Base-by-base conservation (phyloP, 176 grass and related monocot species). In the Oryza coarctata region DNA sequence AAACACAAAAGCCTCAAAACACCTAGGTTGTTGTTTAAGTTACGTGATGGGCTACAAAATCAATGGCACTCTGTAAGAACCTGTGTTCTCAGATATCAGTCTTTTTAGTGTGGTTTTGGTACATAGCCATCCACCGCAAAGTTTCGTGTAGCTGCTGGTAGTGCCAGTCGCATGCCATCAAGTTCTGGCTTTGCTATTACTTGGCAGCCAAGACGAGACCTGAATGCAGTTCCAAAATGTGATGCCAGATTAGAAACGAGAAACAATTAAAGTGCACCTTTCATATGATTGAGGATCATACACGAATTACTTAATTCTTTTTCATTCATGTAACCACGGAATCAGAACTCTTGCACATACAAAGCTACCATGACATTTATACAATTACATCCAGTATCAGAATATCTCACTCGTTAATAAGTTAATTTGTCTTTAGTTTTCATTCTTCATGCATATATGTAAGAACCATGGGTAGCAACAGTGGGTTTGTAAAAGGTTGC, bases 131-230 rank as follows among this genome's bases (percentile, higher is more conserved):
- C 94, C 26, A 97, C 91, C 0, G 94, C 92, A 15, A 97, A 97
- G 84, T 97, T 97, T 3, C 93, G 72, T 7, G 93, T 95, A 12
- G 96, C 96, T 31, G 87, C 82, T 60, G 96, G 96, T 41, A 99
- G 34, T 2, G 93, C 93, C 76, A 99, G 58, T 15, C 93, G 82
- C 20, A 99, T 44, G 0, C 93, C 93, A 61, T 99, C 96, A 15
- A 99, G 96, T 70, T 95, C 93, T 25, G 96, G 93, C 52, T 70
- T 90, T 4, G 91, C 90, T 4, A 97, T 91, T 68, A 98, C 91
- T 88, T 98, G 92, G 68, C 96, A 99, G 60, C 96, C 96, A 78
- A 99, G 96, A 4, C 96, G 93, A 9, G 96, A 99, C 61, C 96
- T 99, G 84, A 29, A 95, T 49, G 20, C 28, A 31, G 65, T 63